Evolutionary conservation across 2,329 filamentous ascomycete genomes (phyloP).

Genomic region (Monilinia polystroma): DNA sequence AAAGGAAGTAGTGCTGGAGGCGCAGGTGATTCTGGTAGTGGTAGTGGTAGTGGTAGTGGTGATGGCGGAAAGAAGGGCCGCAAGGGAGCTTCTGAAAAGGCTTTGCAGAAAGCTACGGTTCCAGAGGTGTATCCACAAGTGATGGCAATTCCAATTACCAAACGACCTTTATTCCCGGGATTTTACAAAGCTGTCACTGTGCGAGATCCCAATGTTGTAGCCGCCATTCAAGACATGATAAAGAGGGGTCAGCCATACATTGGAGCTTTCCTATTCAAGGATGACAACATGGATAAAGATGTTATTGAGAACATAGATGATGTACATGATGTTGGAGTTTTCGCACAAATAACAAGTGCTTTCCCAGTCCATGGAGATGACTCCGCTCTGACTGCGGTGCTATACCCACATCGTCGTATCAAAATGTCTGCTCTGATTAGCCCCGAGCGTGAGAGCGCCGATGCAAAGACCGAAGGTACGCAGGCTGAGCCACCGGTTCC

Average conservation of each 20-base stretch:
- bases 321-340: conserved; percentile 93
- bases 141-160: conserved; percentile 93
- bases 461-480: conserved; percentile 48
- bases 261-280: conserved; percentile 94
- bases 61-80: conserved; percentile 70
- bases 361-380: conserved; percentile 89
- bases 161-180: conserved; percentile 89
- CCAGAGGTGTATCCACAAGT: conserved; percentile 97
- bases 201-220: conserved; percentile 84
- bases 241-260: conserved; percentile 97
- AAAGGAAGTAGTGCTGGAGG: conserved; percentile 36
- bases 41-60: conserved; percentile 53
- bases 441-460: conserved; percentile 48
- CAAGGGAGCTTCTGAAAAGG: conserved; percentile 66
- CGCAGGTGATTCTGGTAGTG: conserved; percentile 39
- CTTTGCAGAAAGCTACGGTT: conserved; percentile 81
- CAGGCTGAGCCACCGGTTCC: conserved; percentile 50
- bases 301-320: conserved; percentile 87
- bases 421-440: conserved; percentile 81
- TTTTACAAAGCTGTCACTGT: conserved; percentile 99
- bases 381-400: conserved; percentile 81
- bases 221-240: conserved; percentile 93
- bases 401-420: conserved; percentile 95
- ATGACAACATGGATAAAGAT: conserved; percentile 91
- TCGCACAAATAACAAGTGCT: conserved; percentile 95